Evolutionary conservation across 139 green algal species (phyloP), one percentile per base, ranked within the genome.

Genomic region (Picochlorum sp.): DNA sequence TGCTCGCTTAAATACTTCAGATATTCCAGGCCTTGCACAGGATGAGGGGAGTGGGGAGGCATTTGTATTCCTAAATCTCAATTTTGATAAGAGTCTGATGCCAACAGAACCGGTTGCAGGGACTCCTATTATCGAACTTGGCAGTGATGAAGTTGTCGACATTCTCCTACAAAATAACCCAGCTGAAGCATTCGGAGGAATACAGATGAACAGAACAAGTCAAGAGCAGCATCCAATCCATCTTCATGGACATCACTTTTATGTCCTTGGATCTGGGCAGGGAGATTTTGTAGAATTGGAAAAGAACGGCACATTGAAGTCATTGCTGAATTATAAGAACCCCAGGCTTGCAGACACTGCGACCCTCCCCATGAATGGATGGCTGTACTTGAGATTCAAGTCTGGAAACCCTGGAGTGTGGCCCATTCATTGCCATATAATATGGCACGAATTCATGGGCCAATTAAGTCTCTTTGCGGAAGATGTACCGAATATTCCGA

Each of bases 151-250:
- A 9, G 30, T 74, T 32, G 24, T 74, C 14, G 69, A 75, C 16
- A 16, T 74, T 3, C 49, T 75, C 49, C 45, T 65, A 69, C 64
- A 76, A 38, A 80, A 82, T 64, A 77, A 77, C 69, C 26, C 59
- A 14, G 61, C 74, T 10, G 54, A 62, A 60, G n/a, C 21, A 23
- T 62, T 52, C 34, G 72, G 72, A 57, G 69, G 74, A 14, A 58
- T 47, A 34, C 34, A 49, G 21, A 2, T 59, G 47, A 71, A 61
- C 16, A 71, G 77, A 34, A 74, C 49, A 28, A 60, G 62, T 26
- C 56, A 38, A 20, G 72, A 84, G 71, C 69, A 82, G 66, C 81
- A 87, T 58, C 62, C 75, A 49, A 82, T 85, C 45, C 81, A 87
- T 74, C 26, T 86, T 32, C 81, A 87, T 56, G 81, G 81, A 37